Percentiles rank a stretch among this genome's conserved stretches.
Conservation (phyloP, 768 basidiomycete species). For the Xerocomellus chrysenteron region DNA sequence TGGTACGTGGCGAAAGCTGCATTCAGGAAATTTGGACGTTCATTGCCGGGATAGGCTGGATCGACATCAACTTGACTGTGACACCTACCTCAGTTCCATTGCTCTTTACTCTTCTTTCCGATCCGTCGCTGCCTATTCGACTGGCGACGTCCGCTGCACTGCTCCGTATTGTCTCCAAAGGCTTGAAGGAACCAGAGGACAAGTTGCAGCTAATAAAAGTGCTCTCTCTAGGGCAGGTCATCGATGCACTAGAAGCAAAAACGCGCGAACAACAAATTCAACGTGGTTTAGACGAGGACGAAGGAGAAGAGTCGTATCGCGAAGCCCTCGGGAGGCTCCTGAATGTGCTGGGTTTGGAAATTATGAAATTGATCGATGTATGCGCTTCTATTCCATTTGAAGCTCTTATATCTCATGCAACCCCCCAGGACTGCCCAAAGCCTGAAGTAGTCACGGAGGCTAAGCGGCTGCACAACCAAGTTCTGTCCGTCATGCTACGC, state of each 20-base stretch:
- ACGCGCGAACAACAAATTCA: constrained; percentile 65
- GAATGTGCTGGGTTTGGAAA: constrained; percentile 77
- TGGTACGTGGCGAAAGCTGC: constrained; percentile 54
- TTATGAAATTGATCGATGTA: constrained; percentile 84
- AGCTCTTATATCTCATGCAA: constrained; percentile 1
- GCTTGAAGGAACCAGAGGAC: constrained; percentile 86
- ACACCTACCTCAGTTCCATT: constrained; percentile 86
- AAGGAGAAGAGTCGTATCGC: constrained; percentile 86
- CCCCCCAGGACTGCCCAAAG: constrained; percentile 53
- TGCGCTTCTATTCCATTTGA: constrained; percentile 2
- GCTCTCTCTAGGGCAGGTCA: constrained; percentile 77
- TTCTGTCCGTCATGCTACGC: constrained; percentile 78
- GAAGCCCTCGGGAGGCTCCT: constrained; percentile 85
- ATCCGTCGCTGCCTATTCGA: constrained; percentile 75
- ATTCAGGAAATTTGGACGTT: neutral
- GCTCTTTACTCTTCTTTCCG: constrained; percentile 79
- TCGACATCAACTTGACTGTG: constrained; percentile 95
- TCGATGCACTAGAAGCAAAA: constrained; percentile 78
- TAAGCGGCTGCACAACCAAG: constrained; percentile 56
- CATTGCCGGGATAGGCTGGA: constrained; percentile 70
- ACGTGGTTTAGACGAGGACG: constrained; percentile 71
- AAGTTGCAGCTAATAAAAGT: constrained; percentile 90
- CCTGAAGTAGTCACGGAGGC: constrained; percentile 67
- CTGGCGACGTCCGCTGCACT: constrained; percentile 80
- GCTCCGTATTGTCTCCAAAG: constrained; percentile 84